Evolutionary conservation across 2,329 filamentous ascomycete genomes (phyloP), one percentile per base, ranked within the genome.

Genomic region (Acrocalymma vagum): DNA sequence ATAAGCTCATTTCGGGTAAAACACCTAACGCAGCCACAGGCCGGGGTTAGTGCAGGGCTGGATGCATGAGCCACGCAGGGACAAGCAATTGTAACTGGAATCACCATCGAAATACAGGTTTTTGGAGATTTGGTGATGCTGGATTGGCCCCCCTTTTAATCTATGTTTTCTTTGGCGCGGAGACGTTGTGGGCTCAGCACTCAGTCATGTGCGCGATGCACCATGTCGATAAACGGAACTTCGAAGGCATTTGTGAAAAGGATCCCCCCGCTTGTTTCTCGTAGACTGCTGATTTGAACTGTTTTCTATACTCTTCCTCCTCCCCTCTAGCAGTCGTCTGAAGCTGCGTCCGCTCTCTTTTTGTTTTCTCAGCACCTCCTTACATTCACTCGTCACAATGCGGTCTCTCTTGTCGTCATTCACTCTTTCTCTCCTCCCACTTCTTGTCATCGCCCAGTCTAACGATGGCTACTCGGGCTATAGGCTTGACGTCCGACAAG

Each of bases 401-500:
- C 50, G 45, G 16, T 60, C 56, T 24, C 42, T 63, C 29, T 46
- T 61, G 27, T 51, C 60, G 13, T 39, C 58, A 17, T 17, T 65
- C 24, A 52, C 60, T 36, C 42, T 67, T 35, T 45, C 72, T 41
- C 49, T 71, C 18, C 28, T 73, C 33, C 61, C 57, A 36, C 62
- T 69, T 41, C 45, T 63, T 21, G 68, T 55, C 36, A 58, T 60
- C 39, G 49, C 60, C 17, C 65, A 67, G 35, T 50, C 63, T 57
- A 63, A 57, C 34, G 70, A 67, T 43, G 79, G 80, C 46, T 84
- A 84, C 59, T 72, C 78, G 11, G 80, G 79, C 34, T 84, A 83
- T 63, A 71, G 74, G 31, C 76, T 83, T 45, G 67, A 75, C 21
- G 58, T 68, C 15, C 60, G 64, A 24, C 68, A 78, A 37, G 71